Percentiles rank a stretch among this genome's conserved stretches.
These are phyloP conservation scores for Rugonectria rugulosa DNA, from an alignment of 2,329 filamentous ascomycete species.

Conservation along the genomic window DNA sequence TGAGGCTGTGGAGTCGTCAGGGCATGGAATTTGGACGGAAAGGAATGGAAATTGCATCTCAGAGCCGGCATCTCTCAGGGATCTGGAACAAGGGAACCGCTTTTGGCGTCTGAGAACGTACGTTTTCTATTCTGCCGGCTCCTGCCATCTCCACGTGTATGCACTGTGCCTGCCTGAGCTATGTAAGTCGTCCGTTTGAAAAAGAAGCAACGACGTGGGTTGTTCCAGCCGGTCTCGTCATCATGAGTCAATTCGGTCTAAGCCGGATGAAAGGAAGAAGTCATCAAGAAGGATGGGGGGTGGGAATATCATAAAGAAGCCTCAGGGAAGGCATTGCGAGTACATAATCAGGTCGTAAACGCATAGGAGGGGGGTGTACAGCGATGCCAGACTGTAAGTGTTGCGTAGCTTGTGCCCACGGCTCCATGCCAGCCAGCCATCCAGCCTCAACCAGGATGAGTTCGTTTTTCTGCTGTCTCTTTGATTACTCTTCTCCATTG, in stretches of 20 bases:
- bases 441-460: no score
- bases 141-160: no score
- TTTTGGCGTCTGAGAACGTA: neutral
- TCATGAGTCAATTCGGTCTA: neutral
- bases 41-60: neutral
- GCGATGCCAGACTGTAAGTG: no score
- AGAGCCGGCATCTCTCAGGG: no score
- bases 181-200: neutral
- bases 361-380: neutral
- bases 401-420: no score
- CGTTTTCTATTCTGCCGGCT: neutral
- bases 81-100: no score
- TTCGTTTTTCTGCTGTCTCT: no score
- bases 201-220: neutral
- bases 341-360: neutral
- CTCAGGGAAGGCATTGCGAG: neutral
- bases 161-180: neutral
- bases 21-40: neutral
- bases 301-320: neutral
- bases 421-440: no score
- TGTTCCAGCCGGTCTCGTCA: neutral
- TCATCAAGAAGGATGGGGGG: neutral
- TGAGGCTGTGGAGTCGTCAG: neutral
- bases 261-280: neutral
- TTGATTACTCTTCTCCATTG: no score